These are phyloP conservation scores for Psilocybe tampanensis DNA, from an alignment of 768 basidiomycete species.

Conservation along the genomic window DNA sequence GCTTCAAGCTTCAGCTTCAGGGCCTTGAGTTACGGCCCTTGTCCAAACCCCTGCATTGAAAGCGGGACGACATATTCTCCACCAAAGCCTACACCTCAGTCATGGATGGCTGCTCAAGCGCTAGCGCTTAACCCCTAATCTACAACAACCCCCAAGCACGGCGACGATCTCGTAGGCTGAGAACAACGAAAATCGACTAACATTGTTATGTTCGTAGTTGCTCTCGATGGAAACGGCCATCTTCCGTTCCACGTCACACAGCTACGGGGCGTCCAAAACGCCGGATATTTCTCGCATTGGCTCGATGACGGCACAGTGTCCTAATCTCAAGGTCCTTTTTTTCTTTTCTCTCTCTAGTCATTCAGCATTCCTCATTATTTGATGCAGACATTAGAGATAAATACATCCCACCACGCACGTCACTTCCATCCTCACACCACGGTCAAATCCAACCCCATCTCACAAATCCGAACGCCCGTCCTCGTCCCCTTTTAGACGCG, in stretches of 20 bases:
- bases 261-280: constrained; percentile 55
- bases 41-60: too few relatives aligned
- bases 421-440: neutral
- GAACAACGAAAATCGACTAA: too few relatives aligned
- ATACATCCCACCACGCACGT: constrained; percentile 40
- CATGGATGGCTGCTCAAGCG: too few relatives aligned
- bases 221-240: constrained; percentile 43
- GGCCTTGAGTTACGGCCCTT: too few relatives aligned
- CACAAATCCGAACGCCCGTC: constrained; percentile 14
- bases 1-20: too few relatives aligned
- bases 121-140: too few relatives aligned
- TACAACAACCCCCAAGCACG: too few relatives aligned
- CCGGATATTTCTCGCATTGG: constrained; percentile 54
- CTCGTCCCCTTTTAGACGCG: constrained; percentile 53
- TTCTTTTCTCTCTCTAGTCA: constrained; percentile 9
- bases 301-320: constrained; percentile 54
- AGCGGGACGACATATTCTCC: too few relatives aligned
- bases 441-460: neutral
- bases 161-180: too few relatives aligned
- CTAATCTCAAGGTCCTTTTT: constrained; percentile 50
- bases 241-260: constrained; percentile 54
- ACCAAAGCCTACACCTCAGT: too few relatives aligned
- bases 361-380: neutral
- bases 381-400: constrained; percentile 44
- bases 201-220: constrained; percentile 37